Evolutionary conservation across 192 early-diverging fungal species (phyloP).

Genomic region (Coemansia sp.): DNA sequence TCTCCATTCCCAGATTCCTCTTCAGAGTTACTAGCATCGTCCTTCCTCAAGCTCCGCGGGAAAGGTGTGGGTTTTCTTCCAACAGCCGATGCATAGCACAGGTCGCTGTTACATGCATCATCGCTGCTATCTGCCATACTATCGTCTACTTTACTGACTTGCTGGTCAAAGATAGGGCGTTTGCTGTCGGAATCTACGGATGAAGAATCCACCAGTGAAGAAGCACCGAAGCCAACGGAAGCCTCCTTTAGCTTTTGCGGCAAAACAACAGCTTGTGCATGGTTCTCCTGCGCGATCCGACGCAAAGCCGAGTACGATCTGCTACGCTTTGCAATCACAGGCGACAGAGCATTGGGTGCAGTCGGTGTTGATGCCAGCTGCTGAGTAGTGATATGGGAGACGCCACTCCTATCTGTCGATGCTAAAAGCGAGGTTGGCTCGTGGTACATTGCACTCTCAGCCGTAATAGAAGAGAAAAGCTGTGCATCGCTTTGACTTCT

Average conservation of each 20-base stretch:
- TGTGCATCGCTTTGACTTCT: too few species aligned
- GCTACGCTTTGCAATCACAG: conserved; percentile 14
- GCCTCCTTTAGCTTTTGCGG: neutral
- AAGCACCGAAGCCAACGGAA: neutral
- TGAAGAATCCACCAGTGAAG: neutral
- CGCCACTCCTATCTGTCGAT: too few species aligned
- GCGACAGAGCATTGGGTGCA: conserved; percentile 1
- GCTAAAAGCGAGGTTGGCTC: too few species aligned
- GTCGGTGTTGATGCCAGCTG: neutral
- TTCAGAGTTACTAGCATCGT: neutral
- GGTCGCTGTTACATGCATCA: neutral
- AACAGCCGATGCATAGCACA: conserved; percentile 21
- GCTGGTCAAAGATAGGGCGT: too few species aligned
- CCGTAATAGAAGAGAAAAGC: too few species aligned
- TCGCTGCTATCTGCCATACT: neutral
- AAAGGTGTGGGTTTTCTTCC: conserved; percentile 38
- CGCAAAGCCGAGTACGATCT: conserved; percentile 32
- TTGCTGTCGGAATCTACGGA: too few species aligned
- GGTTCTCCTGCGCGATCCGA: conserved; percentile 34
- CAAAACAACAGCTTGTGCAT: conserved; percentile 20
- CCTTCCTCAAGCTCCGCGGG: conserved; percentile 15
- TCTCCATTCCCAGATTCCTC: neutral
- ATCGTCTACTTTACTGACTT: neutral
- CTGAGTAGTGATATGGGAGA: too few species aligned
- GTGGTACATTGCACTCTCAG: too few species aligned